A percentile compares a stretch with the other conserved stretches of the same genome.
These are phyloP conservation scores for Amphibolis antarctica DNA, from an alignment of 106 monocot genomes.

Conservation along the genomic window DNA sequence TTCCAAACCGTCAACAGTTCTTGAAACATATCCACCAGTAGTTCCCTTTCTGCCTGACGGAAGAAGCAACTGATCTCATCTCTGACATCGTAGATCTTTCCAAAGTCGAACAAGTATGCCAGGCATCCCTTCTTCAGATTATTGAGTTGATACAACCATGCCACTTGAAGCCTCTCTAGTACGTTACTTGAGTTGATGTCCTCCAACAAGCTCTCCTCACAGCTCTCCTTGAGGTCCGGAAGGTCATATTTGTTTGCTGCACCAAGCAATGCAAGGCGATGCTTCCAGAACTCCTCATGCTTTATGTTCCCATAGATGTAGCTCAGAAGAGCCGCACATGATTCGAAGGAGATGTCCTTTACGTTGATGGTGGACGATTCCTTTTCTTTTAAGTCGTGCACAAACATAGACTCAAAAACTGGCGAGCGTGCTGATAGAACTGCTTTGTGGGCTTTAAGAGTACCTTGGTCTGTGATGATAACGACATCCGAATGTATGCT, in stretches of 20 bases:
- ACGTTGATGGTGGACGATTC: conserved; percentile 57
- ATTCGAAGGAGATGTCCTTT: conserved; percentile 55
- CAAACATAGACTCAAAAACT: conserved; percentile 81
- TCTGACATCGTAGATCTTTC: conserved; percentile 72
- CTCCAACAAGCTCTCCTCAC: conserved; percentile 79
- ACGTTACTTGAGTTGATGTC: conserved; percentile 68
- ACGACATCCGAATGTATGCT: conserved; percentile 66
- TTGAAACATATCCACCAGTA: conserved; percentile 89
- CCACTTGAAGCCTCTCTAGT: conserved; percentile 65
- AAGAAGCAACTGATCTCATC: conserved; percentile 68
- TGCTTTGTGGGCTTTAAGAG: conserved; percentile 71
- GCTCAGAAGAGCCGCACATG: conserved; percentile 50
- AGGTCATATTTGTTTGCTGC: conserved; percentile 85
- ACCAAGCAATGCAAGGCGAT: conserved; percentile 47
- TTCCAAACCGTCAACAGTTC: conserved; percentile 71
- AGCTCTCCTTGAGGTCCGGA: conserved; percentile 56
- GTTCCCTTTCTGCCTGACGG: conserved; percentile 54
- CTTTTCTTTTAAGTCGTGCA: conserved; percentile 70
- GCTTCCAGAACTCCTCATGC: conserved; percentile 69
- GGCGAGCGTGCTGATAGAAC: conserved; percentile 66
- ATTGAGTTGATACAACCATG: conserved; percentile 78
- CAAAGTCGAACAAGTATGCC: conserved; percentile 72
- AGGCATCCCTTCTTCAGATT: conserved; percentile 71
- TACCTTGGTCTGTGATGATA: conserved; percentile 43
- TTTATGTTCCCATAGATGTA: conserved; percentile 76